Conservation (phyloP, 2,329 filamentous ascomycete genomes). For the Colletotrichum sojae region DNA sequence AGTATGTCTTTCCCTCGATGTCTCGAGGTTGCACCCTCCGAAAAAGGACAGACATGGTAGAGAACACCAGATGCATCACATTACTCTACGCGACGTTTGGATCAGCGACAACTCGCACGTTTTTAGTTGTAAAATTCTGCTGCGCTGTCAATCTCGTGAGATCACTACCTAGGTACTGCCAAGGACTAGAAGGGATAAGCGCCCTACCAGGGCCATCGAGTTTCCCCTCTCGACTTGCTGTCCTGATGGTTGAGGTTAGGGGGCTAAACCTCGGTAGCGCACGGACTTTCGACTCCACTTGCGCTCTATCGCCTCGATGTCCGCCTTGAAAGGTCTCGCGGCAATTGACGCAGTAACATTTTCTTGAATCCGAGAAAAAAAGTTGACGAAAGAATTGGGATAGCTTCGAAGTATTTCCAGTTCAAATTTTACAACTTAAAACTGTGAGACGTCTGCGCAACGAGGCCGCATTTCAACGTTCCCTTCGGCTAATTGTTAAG, state of each 20-base stretch:
- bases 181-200: background rate
- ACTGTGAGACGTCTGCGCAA: background rate
- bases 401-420: no score
- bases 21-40: no score
- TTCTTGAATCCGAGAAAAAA: background rate
- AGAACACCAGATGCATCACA: no score
- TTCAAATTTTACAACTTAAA: background rate
- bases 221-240: constrained; percentile 7
- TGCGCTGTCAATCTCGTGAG: no score
- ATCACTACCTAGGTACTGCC: background rate
- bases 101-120: no score
- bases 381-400: background rate
- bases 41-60: no score
- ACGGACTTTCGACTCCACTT: constrained; percentile 7
- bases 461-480: background rate
- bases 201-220: constrained; percentile 18
- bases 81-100: no score
- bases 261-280: constrained; percentile 29
- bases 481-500: constrained; percentile 32
- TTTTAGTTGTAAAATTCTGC: no score
- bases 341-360: background rate
- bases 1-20: no score
- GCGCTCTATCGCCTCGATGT: constrained; percentile 1
- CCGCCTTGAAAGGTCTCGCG: background rate
- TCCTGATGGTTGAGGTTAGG: constrained; percentile 16